phyloP scores from a whole-genome alignment of 2,329 filamentous ascomycete genomes.

The Fusarium kyushuense region DNA sequence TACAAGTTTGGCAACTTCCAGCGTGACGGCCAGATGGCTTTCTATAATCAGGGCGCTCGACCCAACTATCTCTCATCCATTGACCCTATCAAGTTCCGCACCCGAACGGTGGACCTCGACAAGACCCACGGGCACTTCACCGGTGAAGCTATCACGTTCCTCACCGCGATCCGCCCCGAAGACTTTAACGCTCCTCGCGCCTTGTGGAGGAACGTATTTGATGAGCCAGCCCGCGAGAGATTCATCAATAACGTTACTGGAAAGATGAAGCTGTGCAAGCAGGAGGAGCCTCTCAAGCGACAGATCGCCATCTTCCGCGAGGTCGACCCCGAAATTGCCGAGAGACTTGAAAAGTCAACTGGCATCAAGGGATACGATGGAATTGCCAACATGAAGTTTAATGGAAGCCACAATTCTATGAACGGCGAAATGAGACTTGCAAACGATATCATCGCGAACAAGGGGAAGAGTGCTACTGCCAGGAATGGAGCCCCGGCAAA shows the following conservation, averaged over 20 bases:
- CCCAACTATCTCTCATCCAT: slow-evolving; percentile 33
- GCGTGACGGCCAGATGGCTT: slow-evolving; percentile 33
- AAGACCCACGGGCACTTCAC: slow-evolving; percentile 35
- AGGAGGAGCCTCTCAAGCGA: slow-evolving; percentile 71
- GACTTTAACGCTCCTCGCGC: slow-evolving; percentile 30
- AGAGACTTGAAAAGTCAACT: slow-evolving; percentile 70
- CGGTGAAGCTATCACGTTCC: slow-evolving; percentile 32
- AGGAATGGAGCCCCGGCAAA: slow-evolving; percentile 21
- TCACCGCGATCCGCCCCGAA: slow-evolving; percentile 28
- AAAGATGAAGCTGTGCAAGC: slow-evolving; percentile 69
- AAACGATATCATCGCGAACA: slow-evolving; percentile 10
- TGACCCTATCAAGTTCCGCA: slow-evolving; percentile 31
- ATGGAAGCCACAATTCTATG: slow-evolving; percentile 24
- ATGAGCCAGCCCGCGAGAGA: slow-evolving; percentile 48
- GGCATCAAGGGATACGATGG: slow-evolving; percentile 53
- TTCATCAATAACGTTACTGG: slow-evolving; percentile 71
- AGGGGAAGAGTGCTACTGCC: slow-evolving; percentile 9
- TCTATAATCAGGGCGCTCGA: slow-evolving; percentile 35
- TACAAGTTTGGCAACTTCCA: slow-evolving; percentile 33
- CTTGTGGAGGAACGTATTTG: slow-evolving; percentile 20
- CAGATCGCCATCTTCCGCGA: slow-evolving; percentile 75
- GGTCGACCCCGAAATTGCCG: slow-evolving; percentile 68
- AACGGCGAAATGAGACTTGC: slow-evolving; percentile 15
- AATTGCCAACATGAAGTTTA: slow-evolving; percentile 8
- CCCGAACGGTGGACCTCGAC: slow-evolving; percentile 16